A percentile compares a stretch with the other conserved stretches of the same genome.
Evolutionary conservation across 2,329 filamentous ascomycete species (phyloP).

Genomic region (Exophiala dermatitidis): DNA sequence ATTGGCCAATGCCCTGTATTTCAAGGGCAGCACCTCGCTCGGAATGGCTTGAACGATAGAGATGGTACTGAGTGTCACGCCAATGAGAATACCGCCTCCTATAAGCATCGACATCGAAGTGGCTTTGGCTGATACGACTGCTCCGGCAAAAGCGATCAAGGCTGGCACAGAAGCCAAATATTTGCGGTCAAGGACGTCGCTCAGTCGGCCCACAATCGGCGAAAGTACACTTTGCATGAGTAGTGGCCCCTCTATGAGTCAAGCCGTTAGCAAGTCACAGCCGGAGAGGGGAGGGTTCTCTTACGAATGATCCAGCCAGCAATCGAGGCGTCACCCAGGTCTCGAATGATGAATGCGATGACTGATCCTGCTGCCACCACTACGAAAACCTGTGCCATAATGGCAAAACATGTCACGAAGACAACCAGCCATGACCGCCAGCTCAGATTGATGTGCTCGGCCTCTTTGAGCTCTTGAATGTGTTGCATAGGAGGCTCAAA

Average conservation of each 20-base stretch:
- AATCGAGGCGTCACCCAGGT: constrained; percentile 45
- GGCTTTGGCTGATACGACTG: constrained; percentile 49
- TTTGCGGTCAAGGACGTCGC: constrained; percentile 51
- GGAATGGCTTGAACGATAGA: constrained; percentile 51
- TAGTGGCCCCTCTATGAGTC: constrained; percentile 43
- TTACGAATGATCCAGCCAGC: constrained; percentile 51
- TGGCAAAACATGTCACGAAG: constrained; percentile 46
- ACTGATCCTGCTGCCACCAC: constrained; percentile 51
- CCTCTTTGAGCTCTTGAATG: constrained; percentile 19
- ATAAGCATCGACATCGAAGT: constrained; percentile 51
- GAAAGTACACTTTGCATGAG: constrained; percentile 53
- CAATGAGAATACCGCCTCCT: constrained; percentile 52
- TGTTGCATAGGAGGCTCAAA: constrained; percentile 20
- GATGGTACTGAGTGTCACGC: constrained; percentile 48
- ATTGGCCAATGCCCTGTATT: constrained; percentile 51
- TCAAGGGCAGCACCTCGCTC: constrained; percentile 50
- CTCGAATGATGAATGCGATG: constrained; percentile 50
- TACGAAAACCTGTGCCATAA: constrained; percentile 51
- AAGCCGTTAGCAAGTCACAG: not conserved
- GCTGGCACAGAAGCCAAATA: constrained; percentile 47
- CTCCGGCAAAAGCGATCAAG: constrained; percentile 48
- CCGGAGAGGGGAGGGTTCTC: not conserved
- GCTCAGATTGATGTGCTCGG: constrained; percentile 42
- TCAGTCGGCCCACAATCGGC: constrained; percentile 50
- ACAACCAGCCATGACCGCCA: constrained; percentile 51